Percentiles rank a stretch among this genome's conserved stretches.
These are phyloP conservation scores for Phytophthora cactorum DNA, from an alignment of 352 stramenopile genomes.

Conservation along the genomic window DNA sequence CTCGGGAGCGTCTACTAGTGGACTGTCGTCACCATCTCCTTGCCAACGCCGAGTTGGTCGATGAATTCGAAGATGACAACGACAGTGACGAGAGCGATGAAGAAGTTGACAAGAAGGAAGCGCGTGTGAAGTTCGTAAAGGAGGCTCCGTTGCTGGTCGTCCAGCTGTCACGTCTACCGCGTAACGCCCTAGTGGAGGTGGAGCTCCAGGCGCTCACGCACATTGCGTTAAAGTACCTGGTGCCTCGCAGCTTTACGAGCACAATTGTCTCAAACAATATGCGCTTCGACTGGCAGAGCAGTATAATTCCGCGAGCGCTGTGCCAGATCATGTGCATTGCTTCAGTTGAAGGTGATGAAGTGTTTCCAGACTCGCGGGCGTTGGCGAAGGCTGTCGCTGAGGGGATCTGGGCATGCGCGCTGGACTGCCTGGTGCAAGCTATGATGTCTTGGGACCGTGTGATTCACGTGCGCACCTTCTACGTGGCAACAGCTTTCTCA, in stretches of 20 bases:
- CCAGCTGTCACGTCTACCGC: constrained; percentile 72
- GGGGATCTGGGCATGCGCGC: constrained; percentile 31
- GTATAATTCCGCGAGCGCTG: constrained; percentile 50
- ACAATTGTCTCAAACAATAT: constrained; percentile 14
- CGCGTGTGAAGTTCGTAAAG: constrained; percentile 48
- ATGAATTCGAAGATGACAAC: constrained; percentile 61
- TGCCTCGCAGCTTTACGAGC: constrained; percentile 23
- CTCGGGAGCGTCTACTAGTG: constrained; percentile 31
- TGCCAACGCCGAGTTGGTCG: constrained; percentile 52
- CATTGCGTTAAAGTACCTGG: constrained; percentile 60
- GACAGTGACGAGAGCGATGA: constrained; percentile 83
- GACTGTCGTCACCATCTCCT: constrained; percentile 32
- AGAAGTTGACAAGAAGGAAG: constrained; percentile 71
- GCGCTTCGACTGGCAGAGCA: constrained; percentile 43
- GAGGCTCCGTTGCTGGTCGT: constrained; percentile 66
- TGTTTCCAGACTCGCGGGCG: constrained; percentile 14
- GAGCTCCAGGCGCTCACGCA: constrained; percentile 82
- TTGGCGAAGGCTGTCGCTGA: constrained; percentile 31
- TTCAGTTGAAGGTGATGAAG: constrained; percentile 15
- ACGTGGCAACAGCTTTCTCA: constrained; percentile 49
- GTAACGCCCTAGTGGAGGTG: constrained; percentile 74
- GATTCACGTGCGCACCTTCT: constrained; percentile 77
- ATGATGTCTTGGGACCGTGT: constrained; percentile 69
- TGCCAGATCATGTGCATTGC: constrained; percentile 59
- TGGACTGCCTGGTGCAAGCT: constrained; percentile 46